Conservation (phyloP, 176 grass and related monocot species). For the Aechmea fasciata region DNA sequence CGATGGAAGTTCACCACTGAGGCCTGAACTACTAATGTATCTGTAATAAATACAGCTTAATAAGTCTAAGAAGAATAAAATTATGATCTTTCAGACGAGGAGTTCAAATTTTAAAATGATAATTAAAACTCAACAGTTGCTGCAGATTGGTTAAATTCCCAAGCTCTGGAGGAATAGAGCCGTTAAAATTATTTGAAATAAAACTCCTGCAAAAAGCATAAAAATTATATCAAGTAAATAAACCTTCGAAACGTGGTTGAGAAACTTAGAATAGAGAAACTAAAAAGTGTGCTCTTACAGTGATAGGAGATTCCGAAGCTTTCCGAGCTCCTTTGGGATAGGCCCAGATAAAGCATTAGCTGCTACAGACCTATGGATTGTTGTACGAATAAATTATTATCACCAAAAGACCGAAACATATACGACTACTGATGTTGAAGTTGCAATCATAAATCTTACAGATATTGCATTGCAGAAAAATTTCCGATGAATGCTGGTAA, state of each 20-base stretch:
- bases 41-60: constrained; percentile 20
- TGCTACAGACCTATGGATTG: constrained; percentile 35
- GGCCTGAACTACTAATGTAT: constrained; percentile 62
- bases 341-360: constrained; percentile 76
- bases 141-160: constrained; percentile 45
- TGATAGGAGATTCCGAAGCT: constrained; percentile 34
- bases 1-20: constrained; percentile 45
- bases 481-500: not conserved
- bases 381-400: not conserved
- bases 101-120: not conserved
- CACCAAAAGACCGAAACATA: not conserved
- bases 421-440: not conserved
- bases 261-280: not conserved
- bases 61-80: not conserved
- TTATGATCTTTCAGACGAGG: not conserved
- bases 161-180: constrained; percentile 52
- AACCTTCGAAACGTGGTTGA: no score
- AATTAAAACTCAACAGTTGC: constrained; percentile 32
- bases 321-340: constrained; percentile 74
- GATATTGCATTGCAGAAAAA: not conserved
- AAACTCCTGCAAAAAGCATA: constrained; percentile 36
- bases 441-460: not conserved
- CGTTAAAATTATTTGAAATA: constrained; percentile 56
- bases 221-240: not conserved
- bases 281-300: constrained; percentile 37